These are phyloP conservation scores for Mortierella sp. DNA, from an alignment of 371 early-diverging fungal species.

Conservation along the genomic window DNA sequence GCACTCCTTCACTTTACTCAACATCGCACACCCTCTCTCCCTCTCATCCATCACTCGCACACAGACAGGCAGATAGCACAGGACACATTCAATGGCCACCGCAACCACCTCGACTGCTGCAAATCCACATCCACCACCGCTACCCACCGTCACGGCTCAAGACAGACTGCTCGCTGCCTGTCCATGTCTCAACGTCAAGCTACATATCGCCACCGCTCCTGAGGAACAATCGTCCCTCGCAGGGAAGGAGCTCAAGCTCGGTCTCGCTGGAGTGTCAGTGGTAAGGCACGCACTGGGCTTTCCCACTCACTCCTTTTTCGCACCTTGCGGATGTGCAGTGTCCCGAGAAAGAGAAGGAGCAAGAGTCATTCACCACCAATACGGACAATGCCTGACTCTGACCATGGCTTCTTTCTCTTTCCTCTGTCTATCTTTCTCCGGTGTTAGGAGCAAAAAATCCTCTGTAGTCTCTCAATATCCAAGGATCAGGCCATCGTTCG, in stretches of 20 bases:
- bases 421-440: background rate
- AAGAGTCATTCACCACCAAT: background rate
- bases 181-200: slow-evolving; percentile 55
- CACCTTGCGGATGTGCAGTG: background rate
- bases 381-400: background rate
- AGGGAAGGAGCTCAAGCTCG: slow-evolving; percentile 41
- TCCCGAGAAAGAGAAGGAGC: background rate
- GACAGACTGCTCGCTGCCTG: slow-evolving; percentile 38
- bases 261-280: slow-evolving; percentile 54
- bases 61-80: background rate
- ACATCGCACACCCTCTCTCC: background rate
- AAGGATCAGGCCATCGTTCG: slow-evolving; percentile 28
- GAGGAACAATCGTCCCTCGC: slow-evolving; percentile 6
- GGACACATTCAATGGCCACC: slow-evolving; percentile 16
- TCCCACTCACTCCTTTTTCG: background rate
- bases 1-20: background rate
- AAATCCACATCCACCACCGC: background rate
- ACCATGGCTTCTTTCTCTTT: background rate
- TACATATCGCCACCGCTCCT: slow-evolving; percentile 41
- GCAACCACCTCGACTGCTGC: slow-evolving; percentile 8
- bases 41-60: background rate
- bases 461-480: slow-evolving; percentile 44
- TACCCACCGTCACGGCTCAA: slow-evolving; percentile 24
- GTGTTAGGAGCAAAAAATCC: slow-evolving; percentile 53
- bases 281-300: slow-evolving; percentile 20